A percentile compares a stretch with the other conserved stretches of the same genome.
Conservation (phyloP, 2,329 filamentous ascomycete species). For the Capronia coronata region DNA sequence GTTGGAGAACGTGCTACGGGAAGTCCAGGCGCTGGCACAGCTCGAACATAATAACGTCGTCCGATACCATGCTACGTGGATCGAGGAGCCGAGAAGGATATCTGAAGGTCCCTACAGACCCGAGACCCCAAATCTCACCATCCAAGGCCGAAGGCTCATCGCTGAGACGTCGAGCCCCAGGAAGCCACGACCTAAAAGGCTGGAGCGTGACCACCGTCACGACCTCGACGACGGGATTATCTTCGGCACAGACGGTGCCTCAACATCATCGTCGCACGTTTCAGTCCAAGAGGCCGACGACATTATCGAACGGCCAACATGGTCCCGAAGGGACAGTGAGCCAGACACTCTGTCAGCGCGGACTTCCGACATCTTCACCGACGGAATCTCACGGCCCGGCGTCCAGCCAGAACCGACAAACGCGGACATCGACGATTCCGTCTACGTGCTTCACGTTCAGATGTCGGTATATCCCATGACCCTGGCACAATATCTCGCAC, state of each 20-base stretch:
- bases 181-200: not conserved
- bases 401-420: constrained; percentile 27
- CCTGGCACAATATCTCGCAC: constrained; percentile 52
- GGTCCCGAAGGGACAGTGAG: constrained; percentile 8
- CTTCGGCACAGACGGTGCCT: constrained; percentile 20
- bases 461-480: constrained; percentile 61
- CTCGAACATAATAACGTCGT: constrained; percentile 62
- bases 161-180: not conserved
- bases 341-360: constrained; percentile 11
- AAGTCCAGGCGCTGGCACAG: constrained; percentile 56
- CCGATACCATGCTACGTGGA: constrained; percentile 60
- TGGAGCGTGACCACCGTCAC: no score
- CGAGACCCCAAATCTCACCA: constrained; percentile 7
- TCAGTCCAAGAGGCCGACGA: constrained; percentile 4
- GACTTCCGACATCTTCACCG: constrained; percentile 25
- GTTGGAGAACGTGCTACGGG: constrained; percentile 52
- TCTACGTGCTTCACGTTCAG: constrained; percentile 53
- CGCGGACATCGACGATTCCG: constrained; percentile 30
- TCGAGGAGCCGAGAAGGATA: constrained; percentile 40
- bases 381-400: constrained; percentile 16
- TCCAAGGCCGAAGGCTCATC: constrained; percentile 15
- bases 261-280: constrained; percentile 5
- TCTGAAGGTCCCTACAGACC: constrained; percentile 1
- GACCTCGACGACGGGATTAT: constrained; percentile 20
- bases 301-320: not conserved